Evolutionary conservation across 2,329 filamentous ascomycete species (phyloP).

Genomic region (Aspergillus terreus): DNA sequence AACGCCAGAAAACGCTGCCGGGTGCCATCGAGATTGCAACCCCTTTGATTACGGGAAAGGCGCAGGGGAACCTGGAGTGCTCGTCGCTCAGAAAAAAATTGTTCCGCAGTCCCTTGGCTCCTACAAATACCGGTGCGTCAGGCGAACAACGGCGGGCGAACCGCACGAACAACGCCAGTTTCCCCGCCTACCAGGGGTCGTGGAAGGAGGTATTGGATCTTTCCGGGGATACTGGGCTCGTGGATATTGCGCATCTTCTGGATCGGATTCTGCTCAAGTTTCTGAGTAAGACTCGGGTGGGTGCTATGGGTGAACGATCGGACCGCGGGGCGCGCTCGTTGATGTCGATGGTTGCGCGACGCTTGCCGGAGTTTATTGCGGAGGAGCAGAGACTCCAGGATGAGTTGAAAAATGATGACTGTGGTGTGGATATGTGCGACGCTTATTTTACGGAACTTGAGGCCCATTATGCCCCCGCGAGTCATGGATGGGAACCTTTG

Average conservation of each 20-base stretch:
- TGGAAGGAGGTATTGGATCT: conserved; percentile 34
- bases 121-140: conserved; percentile 5
- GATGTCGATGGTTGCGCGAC: conserved; percentile 33
- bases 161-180: conserved; percentile 25
- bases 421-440: conserved; percentile 38
- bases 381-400: conserved; percentile 35
- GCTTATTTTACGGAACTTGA: conserved; percentile 42
- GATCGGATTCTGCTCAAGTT: conserved; percentile 36
- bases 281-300: conserved; percentile 29
- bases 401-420: conserved; percentile 27
- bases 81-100: conserved; percentile 20
- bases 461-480: conserved; percentile 32
- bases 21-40: conserved; percentile 42
- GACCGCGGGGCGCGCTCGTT: conserved; percentile 32
- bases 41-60: conserved; percentile 37
- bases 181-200: conserved; percentile 26
- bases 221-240: conserved; percentile 29
- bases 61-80: conserved; percentile 16
- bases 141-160: conserved; percentile 11
- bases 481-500: conserved; percentile 37
- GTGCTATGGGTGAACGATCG: not conserved
- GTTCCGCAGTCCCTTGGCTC: conserved; percentile 10
- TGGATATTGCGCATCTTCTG: conserved; percentile 33
- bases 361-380: conserved; percentile 37
- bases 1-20: conserved; percentile 31